A percentile compares a stretch with the other conserved stretches of the same genome.
These are phyloP conservation scores for Camelina sativa DNA, from an alignment of 345 rosid genomes.

Conservation along the genomic window DNA sequence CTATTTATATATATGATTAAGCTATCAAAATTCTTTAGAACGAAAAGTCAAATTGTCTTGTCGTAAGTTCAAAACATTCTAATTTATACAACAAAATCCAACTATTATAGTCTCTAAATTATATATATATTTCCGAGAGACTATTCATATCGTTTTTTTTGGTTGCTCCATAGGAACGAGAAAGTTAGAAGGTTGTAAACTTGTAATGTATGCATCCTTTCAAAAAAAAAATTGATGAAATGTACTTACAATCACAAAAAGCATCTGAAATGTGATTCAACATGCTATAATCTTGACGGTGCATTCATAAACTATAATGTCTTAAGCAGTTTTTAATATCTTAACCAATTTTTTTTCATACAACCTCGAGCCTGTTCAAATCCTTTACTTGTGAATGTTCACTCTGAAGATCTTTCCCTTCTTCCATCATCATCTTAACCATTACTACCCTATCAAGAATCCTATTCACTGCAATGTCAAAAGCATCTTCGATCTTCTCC, in stretches of 20 bases:
- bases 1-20: neutral
- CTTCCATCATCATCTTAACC: slow-evolving; percentile 38
- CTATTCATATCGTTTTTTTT: neutral
- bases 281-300: neutral
- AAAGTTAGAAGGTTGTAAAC: neutral
- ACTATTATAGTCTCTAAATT: neutral
- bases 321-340: neutral
- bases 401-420: slow-evolving; percentile 31
- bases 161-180: neutral
- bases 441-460: slow-evolving; percentile 48
- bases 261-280: neutral
- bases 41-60: neutral
- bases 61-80: neutral
- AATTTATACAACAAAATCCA: neutral
- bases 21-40: neutral
- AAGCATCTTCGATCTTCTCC: slow-evolving; percentile 51
- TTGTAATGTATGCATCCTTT: neutral
- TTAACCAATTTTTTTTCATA: slow-evolving; percentile 6
- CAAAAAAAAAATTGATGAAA: neutral
- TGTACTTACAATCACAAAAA: slow-evolving; percentile 15
- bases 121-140: neutral
- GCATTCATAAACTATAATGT: neutral
- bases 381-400: slow-evolving; percentile 40
- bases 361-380: slow-evolving; percentile 29
- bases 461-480: slow-evolving; percentile 53